Percentiles rank a stretch among this genome's conserved stretches.
phyloP scores from a whole-genome alignment of 1,284 basidiomycete species.

The Bjerkandera adusta region DNA sequence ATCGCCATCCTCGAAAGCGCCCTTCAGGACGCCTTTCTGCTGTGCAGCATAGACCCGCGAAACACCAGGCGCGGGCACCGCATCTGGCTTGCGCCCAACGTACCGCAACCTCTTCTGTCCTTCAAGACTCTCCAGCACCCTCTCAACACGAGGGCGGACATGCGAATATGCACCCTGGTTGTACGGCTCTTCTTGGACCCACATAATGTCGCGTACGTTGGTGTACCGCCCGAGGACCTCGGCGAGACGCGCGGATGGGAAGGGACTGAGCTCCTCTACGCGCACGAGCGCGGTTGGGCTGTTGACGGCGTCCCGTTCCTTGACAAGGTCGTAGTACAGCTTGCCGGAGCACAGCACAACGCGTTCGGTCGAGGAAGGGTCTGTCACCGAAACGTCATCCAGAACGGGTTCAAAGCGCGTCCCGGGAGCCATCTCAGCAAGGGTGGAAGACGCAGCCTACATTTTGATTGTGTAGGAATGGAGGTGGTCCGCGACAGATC shows the following conservation, averaged over 20 bases:
- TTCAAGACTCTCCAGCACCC: constrained; percentile 43
- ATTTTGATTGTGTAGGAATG: background rate
- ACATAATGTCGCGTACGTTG: constrained; percentile 48
- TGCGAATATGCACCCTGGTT: constrained; percentile 88
- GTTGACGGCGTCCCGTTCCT: constrained; percentile 54
- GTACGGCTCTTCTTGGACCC: constrained; percentile 84
- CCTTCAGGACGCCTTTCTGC: constrained; percentile 56
- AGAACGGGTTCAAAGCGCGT: constrained; percentile 75
- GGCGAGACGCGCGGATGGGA: constrained; percentile 66
- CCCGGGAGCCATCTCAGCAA: constrained; percentile 63
- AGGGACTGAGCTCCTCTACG: constrained; percentile 83
- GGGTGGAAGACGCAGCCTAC: constrained; percentile 72
- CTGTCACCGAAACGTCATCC: constrained; percentile 41
- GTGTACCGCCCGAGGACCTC: constrained; percentile 47
- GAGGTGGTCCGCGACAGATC: constrained; percentile 1
- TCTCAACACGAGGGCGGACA: constrained; percentile 54
- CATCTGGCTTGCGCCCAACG: constrained; percentile 66
- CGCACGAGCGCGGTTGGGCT: constrained; percentile 68
- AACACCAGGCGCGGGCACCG: constrained; percentile 76
- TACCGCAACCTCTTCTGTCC: constrained; percentile 47
- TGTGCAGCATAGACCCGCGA: constrained; percentile 67
- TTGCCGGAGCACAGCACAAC: constrained; percentile 75
- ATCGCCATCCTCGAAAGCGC: constrained; percentile 57
- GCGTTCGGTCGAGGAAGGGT: constrained; percentile 45
- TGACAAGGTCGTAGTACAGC: constrained; percentile 82